These are phyloP conservation scores for Hericium rajendrae DNA, from an alignment of 768 basidiomycete genomes.

Conservation along the genomic window DNA sequence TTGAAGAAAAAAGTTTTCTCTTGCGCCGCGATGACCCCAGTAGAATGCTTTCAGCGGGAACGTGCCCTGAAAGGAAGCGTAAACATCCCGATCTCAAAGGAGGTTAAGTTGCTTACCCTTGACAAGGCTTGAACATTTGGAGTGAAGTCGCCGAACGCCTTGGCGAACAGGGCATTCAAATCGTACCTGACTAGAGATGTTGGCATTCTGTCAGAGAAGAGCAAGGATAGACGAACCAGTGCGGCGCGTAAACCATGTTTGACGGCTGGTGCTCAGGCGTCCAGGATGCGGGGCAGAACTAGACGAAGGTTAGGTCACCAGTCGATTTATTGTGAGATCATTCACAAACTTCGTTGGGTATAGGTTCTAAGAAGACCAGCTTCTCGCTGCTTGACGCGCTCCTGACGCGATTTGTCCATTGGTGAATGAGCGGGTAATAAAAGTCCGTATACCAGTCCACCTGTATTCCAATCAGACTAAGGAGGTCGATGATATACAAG, in stretches of 20 bases:
- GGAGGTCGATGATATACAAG: background rate
- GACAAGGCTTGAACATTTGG: constrained; percentile 93
- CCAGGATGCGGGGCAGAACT: constrained; percentile 81
- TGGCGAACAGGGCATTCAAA: constrained; percentile 76
- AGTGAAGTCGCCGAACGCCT: constrained; percentile 75
- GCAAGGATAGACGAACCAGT: constrained; percentile 41
- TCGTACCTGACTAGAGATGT: constrained; percentile 61
- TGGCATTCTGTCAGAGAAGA: constrained; percentile 11
- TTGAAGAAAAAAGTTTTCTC: constrained; percentile 78
- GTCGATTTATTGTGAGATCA: background rate
- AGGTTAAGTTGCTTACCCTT: constrained; percentile 38
- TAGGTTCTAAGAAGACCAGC: constrained; percentile 69
- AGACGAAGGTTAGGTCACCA: background rate
- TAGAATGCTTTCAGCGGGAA: constrained; percentile 74
- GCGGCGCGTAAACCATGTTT: constrained; percentile 65
- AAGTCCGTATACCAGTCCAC: constrained; percentile 83
- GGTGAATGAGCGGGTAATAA: constrained; percentile 67
- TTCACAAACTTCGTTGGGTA: constrained; percentile 82
- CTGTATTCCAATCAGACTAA: constrained; percentile 24
- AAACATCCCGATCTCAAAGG: background rate
- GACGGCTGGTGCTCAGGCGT: constrained; percentile 49
- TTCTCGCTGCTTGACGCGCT: constrained; percentile 39
- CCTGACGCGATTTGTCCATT: constrained; percentile 57
- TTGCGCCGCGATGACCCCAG: constrained; percentile 76
- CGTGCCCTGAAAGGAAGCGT: constrained; percentile 53